Base-by-base conservation (phyloP, 495 filamentous ascomycete species). In the Neurospora hispaniola region DNA sequence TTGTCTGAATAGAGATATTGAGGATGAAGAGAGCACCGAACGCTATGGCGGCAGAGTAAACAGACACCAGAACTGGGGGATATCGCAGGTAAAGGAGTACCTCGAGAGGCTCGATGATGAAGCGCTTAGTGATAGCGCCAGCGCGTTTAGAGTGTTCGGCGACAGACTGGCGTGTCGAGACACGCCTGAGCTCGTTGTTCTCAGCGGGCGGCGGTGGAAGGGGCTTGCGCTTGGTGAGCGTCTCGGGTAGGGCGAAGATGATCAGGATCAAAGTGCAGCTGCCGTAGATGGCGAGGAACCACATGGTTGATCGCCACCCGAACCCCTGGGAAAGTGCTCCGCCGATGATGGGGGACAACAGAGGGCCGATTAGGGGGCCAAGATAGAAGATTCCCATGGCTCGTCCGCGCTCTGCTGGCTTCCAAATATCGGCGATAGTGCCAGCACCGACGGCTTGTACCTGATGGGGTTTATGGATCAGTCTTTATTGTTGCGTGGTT, bases 311-410 rank as follows among this genome's bases (percentile, higher is more conserved):
- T 71, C 93, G 84, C 95, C 95, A 98, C 3, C 91, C 89, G 79
- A 91, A 92, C 5, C 80, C 82, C 70, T 93, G 80, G 1, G 89
- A 86, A 27, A 98, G 81, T 1, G 86, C 89, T 71, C 95, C 95
- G 42, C 95, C 95, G 59, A 97, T 89, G 62, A 98, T 94, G 8
- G 95, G 95, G 1, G 92, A 89, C 35, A 97, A 82, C 11, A 97
- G 82, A 0, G 95, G 95, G 0, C 94, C 95, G 71, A 90, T 80
- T n/a, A 98, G 82, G 2, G 95, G 95, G 0, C 95, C 95, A 0
- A 97, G 85, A 73, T 97, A 98, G 81, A 97, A 98, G 31, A 93
- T 88, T 3, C 93, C 90, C 93, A 98, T 97, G n/a, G 94, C 94
- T 31, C 84, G 84, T 8, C 95, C 95, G 71, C 94, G 85, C 79